Evolutionary conservation across 345 rosid species (phyloP).

Genomic region (Streptanthus diversifolius): DNA sequence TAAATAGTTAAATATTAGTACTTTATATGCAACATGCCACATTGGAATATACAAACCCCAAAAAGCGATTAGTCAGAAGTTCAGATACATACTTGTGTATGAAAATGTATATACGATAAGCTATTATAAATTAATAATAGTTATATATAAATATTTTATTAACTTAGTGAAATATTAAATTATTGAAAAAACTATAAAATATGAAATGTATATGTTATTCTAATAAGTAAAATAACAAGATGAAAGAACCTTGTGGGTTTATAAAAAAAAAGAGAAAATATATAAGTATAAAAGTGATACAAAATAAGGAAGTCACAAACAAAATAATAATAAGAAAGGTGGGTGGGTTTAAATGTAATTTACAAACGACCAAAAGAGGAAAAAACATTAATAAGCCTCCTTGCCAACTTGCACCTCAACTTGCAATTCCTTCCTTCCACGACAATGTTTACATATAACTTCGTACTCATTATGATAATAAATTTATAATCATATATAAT

Average conservation of each 20-base stretch:
- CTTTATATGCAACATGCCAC: constrained; percentile 34
- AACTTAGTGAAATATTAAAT: too few species aligned
- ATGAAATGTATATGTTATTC: not conserved
- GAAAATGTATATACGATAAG: not conserved
- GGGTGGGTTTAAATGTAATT: constrained; percentile 30
- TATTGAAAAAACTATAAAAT: too few species aligned
- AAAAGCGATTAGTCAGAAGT: constrained; percentile 6
- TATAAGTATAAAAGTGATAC: not conserved
- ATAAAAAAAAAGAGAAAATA: not conserved
- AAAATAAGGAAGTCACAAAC: not conserved
- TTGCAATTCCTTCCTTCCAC: constrained; percentile 40
- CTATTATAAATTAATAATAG: too few species aligned
- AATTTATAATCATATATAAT: constrained; percentile 14
- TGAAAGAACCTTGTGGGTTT: constrained; percentile 1
- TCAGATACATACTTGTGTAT: not conserved
- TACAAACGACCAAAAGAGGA: constrained; percentile 34
- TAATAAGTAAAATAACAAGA: not conserved
- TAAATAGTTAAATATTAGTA: not conserved
- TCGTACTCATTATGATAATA: constrained; percentile 29
- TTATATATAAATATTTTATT: too few species aligned
- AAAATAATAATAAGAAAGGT: not conserved
- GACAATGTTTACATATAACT: constrained; percentile 25
- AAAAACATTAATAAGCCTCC: constrained; percentile 36
- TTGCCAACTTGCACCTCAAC: constrained; percentile 52
- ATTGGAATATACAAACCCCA: constrained; percentile 27